Percentiles rank a stretch among this genome's conserved stretches.
These are phyloP conservation scores for Beauveria caledonica DNA, from an alignment of 2,329 filamentous ascomycete genomes.

Conservation along the genomic window DNA sequence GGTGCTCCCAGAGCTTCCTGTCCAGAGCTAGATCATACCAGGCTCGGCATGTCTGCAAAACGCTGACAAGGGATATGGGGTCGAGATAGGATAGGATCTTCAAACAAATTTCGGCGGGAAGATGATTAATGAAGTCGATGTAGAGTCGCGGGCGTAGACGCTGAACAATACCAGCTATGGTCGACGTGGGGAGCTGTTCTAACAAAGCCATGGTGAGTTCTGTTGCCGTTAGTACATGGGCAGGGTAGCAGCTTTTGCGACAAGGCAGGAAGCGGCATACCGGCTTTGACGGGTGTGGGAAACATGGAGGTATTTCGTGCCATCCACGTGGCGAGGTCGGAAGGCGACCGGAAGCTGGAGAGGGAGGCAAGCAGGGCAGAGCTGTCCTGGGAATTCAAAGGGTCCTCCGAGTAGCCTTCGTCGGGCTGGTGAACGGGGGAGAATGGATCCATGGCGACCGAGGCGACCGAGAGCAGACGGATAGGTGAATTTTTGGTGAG, in stretches of 20 bases:
- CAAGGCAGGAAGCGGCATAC: conserved; percentile 26
- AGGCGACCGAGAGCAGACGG: neutral
- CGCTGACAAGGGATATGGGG: conserved; percentile 68
- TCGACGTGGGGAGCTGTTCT: conserved; percentile 68
- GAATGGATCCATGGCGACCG: conserved; percentile 34
- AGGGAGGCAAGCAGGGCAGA: conserved; percentile 25
- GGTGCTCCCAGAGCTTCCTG: conserved; percentile 73
- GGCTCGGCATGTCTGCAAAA: conserved; percentile 67
- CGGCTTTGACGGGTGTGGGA: conserved; percentile 40
- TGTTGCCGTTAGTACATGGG: conserved; percentile 25
- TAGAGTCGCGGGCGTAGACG: conserved; percentile 76
- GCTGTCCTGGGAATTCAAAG: conserved; percentile 37
- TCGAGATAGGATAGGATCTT: conserved; percentile 84
- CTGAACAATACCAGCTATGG: conserved; percentile 72
- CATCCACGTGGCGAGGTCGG: conserved; percentile 43
- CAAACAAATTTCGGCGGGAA: conserved; percentile 85
- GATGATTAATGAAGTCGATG: conserved; percentile 79
- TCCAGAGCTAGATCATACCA: conserved; percentile 82
- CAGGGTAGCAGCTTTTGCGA: neutral
- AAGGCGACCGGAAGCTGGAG: conserved; percentile 28
- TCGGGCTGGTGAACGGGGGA: conserved; percentile 56
- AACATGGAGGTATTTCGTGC: conserved; percentile 41
- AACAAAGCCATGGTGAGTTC: conserved; percentile 76
- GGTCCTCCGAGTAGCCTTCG: conserved; percentile 82
- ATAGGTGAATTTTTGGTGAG: neutral